Evolutionary conservation across 1,139 yeast genomes (phyloP).

Genomic region (Zygotorulaspora mrakii): DNA sequence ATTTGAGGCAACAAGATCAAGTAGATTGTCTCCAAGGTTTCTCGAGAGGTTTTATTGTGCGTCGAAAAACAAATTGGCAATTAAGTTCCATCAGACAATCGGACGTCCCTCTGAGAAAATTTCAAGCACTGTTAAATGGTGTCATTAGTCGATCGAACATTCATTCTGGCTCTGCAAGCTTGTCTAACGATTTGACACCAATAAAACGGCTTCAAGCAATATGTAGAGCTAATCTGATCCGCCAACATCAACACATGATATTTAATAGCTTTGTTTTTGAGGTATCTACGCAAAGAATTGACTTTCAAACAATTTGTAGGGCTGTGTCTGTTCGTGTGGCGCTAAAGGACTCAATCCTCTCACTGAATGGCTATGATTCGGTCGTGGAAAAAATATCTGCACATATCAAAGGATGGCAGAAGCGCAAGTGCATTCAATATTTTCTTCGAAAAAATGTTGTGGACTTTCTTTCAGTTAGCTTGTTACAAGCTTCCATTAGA

Average conservation of each 20-base stretch:
- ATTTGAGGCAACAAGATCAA: constrained; percentile 16
- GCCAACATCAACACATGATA: constrained; percentile 6
- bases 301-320: not conserved
- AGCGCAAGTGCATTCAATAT: constrained; percentile 3
- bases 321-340: not conserved
- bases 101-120: constrained; percentile 20
- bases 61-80: constrained; percentile 40
- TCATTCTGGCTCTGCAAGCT: constrained; percentile 7
- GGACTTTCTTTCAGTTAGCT: constrained; percentile 26
- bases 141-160: constrained; percentile 22
- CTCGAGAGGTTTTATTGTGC: constrained; percentile 49
- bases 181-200: constrained; percentile 8
- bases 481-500: constrained; percentile 42
- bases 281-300: not conserved
- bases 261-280: not conserved
- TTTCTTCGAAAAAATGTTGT: constrained; percentile 4
- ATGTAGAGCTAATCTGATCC: constrained; percentile 40
- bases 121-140: constrained; percentile 39
- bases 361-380: not conserved
- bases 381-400: constrained; percentile 2
- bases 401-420: constrained; percentile 6
- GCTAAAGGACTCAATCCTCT: not conserved
- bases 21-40: constrained; percentile 44
- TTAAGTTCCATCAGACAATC: constrained; percentile 20
- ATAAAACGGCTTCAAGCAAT: constrained; percentile 31